These are phyloP conservation scores for Clavaria fumosa DNA, from an alignment of 768 basidiomycete species.

Conservation along the genomic window DNA sequence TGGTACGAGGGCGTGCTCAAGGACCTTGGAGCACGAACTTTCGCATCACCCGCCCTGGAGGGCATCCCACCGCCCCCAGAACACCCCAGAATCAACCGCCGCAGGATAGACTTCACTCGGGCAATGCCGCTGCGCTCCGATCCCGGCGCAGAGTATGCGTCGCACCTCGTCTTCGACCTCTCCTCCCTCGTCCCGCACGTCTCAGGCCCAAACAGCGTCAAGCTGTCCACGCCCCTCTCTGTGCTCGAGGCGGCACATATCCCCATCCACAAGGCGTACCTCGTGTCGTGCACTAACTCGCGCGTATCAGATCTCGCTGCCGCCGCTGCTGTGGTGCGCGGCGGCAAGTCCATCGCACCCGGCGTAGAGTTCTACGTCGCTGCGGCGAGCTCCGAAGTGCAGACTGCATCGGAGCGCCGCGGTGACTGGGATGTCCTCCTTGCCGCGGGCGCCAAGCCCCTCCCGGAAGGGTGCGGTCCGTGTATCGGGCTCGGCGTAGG, in stretches of 20 bases:
- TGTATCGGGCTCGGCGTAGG: constrained; percentile 95
- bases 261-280: constrained; percentile 91
- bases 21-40: constrained; percentile 64
- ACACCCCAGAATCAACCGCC: constrained; percentile 76
- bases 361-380: constrained; percentile 97
- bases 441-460: constrained; percentile 77
- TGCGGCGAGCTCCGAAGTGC: constrained; percentile 84
- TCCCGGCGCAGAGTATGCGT: constrained; percentile 61
- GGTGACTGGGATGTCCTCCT: constrained; percentile 86
- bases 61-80: constrained; percentile 55
- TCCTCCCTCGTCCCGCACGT: constrained; percentile 90
- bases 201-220: constrained; percentile 96
- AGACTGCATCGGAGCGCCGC: constrained; percentile 68
- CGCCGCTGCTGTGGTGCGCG: constrained; percentile 74
- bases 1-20: constrained; percentile 75
- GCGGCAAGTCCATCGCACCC: constrained; percentile 56
- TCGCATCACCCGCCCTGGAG: constrained; percentile 33
- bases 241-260: constrained; percentile 60
- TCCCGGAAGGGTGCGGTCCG: constrained; percentile 94
- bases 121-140: constrained; percentile 45
- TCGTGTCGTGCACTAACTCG: constrained; percentile 96
- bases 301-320: constrained; percentile 88
- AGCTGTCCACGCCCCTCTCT: constrained; percentile 87
- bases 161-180: constrained; percentile 82
- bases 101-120: constrained; percentile 52